Percentiles rank a stretch among this genome's conserved stretches.
These are phyloP conservation scores for Xerocomus spinulosus DNA, from an alignment of 768 basidiomycete species.

Conservation along the genomic window DNA sequence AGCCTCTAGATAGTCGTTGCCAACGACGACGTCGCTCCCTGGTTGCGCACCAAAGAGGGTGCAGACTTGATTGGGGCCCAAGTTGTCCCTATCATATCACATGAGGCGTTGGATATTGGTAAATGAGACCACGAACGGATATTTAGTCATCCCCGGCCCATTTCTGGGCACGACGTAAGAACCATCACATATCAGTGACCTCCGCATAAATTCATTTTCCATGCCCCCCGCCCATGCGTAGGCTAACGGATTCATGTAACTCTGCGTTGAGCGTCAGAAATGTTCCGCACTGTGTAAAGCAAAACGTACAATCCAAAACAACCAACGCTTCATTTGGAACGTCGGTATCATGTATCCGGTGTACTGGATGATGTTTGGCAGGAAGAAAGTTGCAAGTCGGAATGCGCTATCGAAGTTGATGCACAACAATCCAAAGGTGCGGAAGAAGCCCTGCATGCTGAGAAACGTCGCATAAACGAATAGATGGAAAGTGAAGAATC, in stretches of 20 bases:
- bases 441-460: conserved; percentile 81
- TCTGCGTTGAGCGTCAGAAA: conserved; percentile 33
- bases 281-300: background rate
- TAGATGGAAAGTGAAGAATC: conserved; percentile 59
- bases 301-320: conserved; percentile 75
- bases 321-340: conserved; percentile 69
- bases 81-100: conserved; percentile 35
- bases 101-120: background rate
- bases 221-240: conserved; percentile 76
- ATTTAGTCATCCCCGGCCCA: conserved; percentile 47
- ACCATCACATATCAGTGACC: conserved; percentile 61
- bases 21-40: conserved; percentile 53
- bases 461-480: conserved; percentile 62
- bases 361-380: conserved; percentile 73
- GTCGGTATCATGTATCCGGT: conserved; percentile 67
- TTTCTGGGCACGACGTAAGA: conserved; percentile 63
- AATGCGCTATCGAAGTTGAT: conserved; percentile 51
- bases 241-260: conserved; percentile 73
- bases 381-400: conserved; percentile 59
- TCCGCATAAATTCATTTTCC: conserved; percentile 82
- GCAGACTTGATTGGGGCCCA: conserved; percentile 73
- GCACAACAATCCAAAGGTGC: conserved; percentile 59
- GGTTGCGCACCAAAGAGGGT: conserved; percentile 62
- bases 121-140: conserved; percentile 47
- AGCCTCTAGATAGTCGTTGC: conserved; percentile 56